Percentiles rank a stretch among this genome's conserved stretches.
Conservation (phyloP, 352 stramenopile genomes). For the Phytophthora europaea region DNA sequence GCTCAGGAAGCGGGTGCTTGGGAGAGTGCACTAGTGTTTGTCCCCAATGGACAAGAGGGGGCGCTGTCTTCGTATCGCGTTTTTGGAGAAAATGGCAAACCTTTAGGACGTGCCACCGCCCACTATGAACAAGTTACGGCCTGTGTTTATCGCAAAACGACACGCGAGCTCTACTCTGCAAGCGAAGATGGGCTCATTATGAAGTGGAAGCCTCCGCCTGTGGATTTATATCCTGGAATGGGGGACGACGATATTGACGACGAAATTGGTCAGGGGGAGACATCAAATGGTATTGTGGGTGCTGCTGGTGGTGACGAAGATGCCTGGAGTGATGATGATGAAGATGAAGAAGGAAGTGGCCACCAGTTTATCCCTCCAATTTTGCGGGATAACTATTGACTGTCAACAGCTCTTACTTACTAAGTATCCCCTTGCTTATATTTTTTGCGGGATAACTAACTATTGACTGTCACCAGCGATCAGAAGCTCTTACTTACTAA, state of each 20-base stretch:
- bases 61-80: conserved; percentile 60
- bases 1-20: conserved; percentile 64
- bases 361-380: conserved; percentile 75
- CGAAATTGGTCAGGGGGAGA: background rate
- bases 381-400: conserved; percentile 51
- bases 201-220: conserved; percentile 60
- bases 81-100: conserved; percentile 53
- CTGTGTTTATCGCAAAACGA: conserved; percentile 67
- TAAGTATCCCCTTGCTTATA: background rate
- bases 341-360: conserved; percentile 27
- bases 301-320: conserved; percentile 46
- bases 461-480: too few species aligned
- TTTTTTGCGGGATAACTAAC: too few species aligned
- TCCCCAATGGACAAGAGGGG: conserved; percentile 66
- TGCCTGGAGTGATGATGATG: conserved; percentile 69
- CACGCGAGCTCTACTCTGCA: conserved; percentile 66
- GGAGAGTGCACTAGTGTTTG: conserved; percentile 66
- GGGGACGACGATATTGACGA: conserved; percentile 17
- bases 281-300: conserved; percentile 14
- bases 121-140: conserved; percentile 73
- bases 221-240: conserved; percentile 39
- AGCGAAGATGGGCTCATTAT: conserved; percentile 79
- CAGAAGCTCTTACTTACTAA: too few species aligned
- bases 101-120: conserved; percentile 45
- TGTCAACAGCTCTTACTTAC: background rate